Percentiles rank a stretch among this genome's conserved stretches.
Evolutionary conservation across 139 green algal species (phyloP).

Genomic region (Chlamydomonas urium): DNA sequence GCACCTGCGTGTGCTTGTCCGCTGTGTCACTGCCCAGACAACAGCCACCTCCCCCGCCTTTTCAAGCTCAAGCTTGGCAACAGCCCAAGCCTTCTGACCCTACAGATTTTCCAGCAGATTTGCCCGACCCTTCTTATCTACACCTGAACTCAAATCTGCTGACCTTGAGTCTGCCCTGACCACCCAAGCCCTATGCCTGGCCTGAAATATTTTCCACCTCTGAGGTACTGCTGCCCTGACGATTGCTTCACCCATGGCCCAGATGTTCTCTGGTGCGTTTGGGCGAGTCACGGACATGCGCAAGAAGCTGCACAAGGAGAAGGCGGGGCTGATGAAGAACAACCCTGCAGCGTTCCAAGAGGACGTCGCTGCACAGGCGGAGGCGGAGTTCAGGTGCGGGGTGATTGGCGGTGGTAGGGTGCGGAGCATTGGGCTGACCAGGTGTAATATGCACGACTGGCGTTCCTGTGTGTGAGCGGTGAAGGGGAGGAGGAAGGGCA

Average conservation of each 20-base stretch:
- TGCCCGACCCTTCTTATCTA: too few relatives aligned
- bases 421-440: background rate
- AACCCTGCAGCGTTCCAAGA: conserved; percentile 22
- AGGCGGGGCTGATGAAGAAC: conserved; percentile 6
- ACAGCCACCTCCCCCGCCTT: too few relatives aligned
- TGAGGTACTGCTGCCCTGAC: too few relatives aligned
- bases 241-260: too few relatives aligned
- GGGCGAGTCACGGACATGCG: background rate
- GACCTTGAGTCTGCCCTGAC: background rate
- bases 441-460: too few relatives aligned
- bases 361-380: conserved; percentile 11
- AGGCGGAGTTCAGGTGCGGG: conserved; percentile 17
- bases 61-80: too few relatives aligned
- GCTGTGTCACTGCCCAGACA: too few relatives aligned
- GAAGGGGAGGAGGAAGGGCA: too few relatives aligned
- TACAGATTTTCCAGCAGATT: background rate
- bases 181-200: background rate
- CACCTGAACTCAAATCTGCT: background rate
- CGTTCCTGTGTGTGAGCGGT: too few relatives aligned
- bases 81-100: background rate
- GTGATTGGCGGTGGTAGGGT: background rate
- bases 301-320: background rate
- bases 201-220: too few relatives aligned
- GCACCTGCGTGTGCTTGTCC: too few relatives aligned
- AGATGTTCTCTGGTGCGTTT: conserved; percentile 13